Conservation (phyloP, 2,329 filamentous ascomycete genomes). For the Paecilomyces dactylethromorphus region DNA sequence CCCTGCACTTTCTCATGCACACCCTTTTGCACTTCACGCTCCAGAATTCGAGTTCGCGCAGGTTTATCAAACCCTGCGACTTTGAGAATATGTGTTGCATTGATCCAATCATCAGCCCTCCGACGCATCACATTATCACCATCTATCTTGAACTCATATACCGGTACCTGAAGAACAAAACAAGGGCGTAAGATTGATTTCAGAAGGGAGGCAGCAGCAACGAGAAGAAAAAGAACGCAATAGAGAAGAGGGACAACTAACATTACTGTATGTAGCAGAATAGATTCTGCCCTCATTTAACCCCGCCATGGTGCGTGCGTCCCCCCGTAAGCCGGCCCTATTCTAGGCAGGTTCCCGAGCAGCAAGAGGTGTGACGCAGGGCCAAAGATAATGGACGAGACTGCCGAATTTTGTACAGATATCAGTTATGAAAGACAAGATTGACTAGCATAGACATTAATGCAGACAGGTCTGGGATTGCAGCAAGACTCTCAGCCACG, state of each 20-base stretch:
- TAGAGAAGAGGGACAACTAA: constrained; percentile 22
- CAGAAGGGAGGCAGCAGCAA: neutral
- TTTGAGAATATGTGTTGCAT: constrained; percentile 98
- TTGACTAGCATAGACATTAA: constrained; percentile 6
- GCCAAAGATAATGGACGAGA: constrained; percentile 2
- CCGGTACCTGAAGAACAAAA: constrained; percentile 62
- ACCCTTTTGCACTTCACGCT: constrained; percentile 94
- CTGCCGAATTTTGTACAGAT: neutral
- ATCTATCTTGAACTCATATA: constrained; percentile 87
- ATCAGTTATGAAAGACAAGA: constrained; percentile 2
- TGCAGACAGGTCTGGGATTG: constrained; percentile 5
- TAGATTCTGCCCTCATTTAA: constrained; percentile 46
- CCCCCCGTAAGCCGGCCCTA: constrained; percentile 11
- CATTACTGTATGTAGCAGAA: constrained; percentile 61
- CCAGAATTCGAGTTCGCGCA: constrained; percentile 85
- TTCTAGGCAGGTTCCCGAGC: constrained; percentile 16
- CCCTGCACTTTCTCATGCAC: constrained; percentile 97
- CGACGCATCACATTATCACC: constrained; percentile 94
- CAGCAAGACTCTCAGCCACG: constrained; percentile 19
- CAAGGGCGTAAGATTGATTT: constrained; percentile 8
- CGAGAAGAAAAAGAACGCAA: constrained; percentile 1
- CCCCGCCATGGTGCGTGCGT: constrained; percentile 25
- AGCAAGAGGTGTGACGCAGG: constrained; percentile 11
- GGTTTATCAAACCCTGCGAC: constrained; percentile 97
- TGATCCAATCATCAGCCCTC: constrained; percentile 92